phyloP scores from a whole-genome alignment of 768 basidiomycete genomes.

The Rhizopogon vesiculosus region DNA sequence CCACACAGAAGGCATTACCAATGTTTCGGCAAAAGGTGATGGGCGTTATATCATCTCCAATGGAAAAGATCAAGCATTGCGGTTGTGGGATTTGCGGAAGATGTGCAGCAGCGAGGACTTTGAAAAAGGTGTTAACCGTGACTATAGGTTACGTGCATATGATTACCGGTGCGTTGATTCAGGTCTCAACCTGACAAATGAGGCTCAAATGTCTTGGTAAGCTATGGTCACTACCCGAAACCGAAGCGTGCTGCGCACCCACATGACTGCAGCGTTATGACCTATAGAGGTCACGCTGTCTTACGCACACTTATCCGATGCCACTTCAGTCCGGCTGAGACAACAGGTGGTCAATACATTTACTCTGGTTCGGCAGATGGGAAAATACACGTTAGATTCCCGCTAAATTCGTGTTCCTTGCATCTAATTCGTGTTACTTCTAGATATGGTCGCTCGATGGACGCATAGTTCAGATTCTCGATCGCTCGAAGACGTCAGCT shows the following conservation, averaged over 20 bases:
- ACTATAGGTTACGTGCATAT: slow-evolving; percentile 57
- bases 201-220: slow-evolving; percentile 23
- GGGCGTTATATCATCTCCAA: slow-evolving; percentile 95
- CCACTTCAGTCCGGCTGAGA: slow-evolving; percentile 91
- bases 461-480: slow-evolving; percentile 73
- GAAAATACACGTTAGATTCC: slow-evolving; percentile 63
- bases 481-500: slow-evolving; percentile 69
- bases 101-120: slow-evolving; percentile 78
- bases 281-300: slow-evolving; percentile 88
- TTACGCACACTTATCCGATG: slow-evolving; percentile 91
- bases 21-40: slow-evolving; percentile 93
- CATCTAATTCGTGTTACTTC: not conserved
- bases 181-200: not conserved
- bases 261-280: slow-evolving; percentile 91
- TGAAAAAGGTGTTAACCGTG: slow-evolving; percentile 41
- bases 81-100: slow-evolving; percentile 91
- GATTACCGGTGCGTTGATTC: slow-evolving; percentile 72
- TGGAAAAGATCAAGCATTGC: slow-evolving; percentile 90
- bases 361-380: slow-evolving; percentile 93
- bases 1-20: slow-evolving; percentile 94
- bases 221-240: slow-evolving; percentile 63
- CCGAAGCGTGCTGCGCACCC: slow-evolving; percentile 68
- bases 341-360: slow-evolving; percentile 89
- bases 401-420: slow-evolving; percentile 1
- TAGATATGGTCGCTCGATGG: slow-evolving; percentile 98